Evolutionary conservation across 2,329 filamentous ascomycete species (phyloP).

Genomic region (Orbilia javanica): DNA sequence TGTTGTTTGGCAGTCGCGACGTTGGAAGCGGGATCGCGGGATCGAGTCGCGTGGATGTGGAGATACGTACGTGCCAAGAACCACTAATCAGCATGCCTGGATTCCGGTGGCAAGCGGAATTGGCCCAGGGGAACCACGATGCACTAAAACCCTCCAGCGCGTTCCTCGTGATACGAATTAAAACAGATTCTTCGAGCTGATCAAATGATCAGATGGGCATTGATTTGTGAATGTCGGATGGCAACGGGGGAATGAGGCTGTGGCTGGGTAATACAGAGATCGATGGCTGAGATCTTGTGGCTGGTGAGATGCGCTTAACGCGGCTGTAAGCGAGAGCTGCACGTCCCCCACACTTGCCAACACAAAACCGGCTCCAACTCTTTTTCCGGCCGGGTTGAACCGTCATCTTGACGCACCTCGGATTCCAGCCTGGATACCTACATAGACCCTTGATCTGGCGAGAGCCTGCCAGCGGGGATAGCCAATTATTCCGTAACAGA

Average conservation of each 20-base stretch:
- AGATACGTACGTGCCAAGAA: constrained; percentile 19
- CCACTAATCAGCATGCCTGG: background rate
- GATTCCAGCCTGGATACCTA: too few relatives aligned
- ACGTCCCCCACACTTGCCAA: constrained; percentile 54
- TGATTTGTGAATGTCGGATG: background rate
- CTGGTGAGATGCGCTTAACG: constrained; percentile 25
- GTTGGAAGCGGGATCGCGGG: constrained; percentile 16
- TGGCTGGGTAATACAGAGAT: background rate
- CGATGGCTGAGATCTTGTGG: too few relatives aligned
- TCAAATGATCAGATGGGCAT: background rate
- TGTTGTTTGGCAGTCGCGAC: constrained; percentile 47
- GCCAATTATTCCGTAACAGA: too few relatives aligned
- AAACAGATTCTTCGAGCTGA: background rate
- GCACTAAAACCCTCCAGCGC: too few relatives aligned
- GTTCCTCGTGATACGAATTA: background rate
- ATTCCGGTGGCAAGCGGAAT: background rate
- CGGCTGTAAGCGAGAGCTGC: constrained; percentile 40
- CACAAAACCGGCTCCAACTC: constrained; percentile 29
- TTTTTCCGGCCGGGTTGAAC: background rate
- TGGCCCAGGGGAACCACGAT: background rate
- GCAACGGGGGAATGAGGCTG: background rate
- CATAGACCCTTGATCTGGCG: too few relatives aligned
- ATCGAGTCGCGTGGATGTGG: constrained; percentile 20
- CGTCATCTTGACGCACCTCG: background rate
- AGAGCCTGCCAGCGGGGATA: background rate